Evolutionary conservation across 768 basidiomycete genomes (phyloP), one percentile per base, ranked within the genome.

Genomic region (Coprinopsis sp.): DNA sequence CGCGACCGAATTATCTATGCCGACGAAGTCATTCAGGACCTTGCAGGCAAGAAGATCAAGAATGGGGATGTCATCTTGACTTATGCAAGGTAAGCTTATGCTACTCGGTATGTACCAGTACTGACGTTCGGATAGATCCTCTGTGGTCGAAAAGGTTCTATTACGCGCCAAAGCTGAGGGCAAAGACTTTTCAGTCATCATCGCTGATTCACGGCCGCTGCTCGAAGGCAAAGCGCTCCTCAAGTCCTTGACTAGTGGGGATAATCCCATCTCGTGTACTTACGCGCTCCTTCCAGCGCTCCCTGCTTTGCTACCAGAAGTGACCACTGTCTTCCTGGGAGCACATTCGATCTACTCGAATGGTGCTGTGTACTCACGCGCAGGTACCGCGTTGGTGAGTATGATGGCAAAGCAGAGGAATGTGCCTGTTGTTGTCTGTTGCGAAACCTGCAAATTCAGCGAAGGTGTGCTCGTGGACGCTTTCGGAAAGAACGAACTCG

Each of bases 371-470:
- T 95, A 87, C 62, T 89, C 92, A 10, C 78, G 96, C 41, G 91
- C 93, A 0, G 96, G 96, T 22, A 98, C 94, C 3, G 95, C 95
- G 0, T 77, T 93, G 56, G 91, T 98, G 5, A 91, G 94, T 1
- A 95, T 98, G 94, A 83, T 97, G 76, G 90, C 91, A 1, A 91
- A 90, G 64, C 80, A 81, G 37, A 79, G 86, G 57, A 84, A 82
- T 19, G 87, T 97, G 0, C 95, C 96, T 4, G 93, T 98, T 6
- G 81, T 99, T 28, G 92, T 96, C 21, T 97, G 93, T 53, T 96
- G 94, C 57, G 96, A 98, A 67, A 99, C 96, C 3, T 98, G 98
- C 71, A 99, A 99, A 64, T 98, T 94, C 58, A 88, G 89, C 14
- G 95, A 98, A 56, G 81, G 82, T 27, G 85, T 98, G 23, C 84